A percentile compares a stretch with the other conserved stretches of the same genome.
These are phyloP conservation scores for Annulohypoxylon stygium DNA, from an alignment of 495 filamentous ascomycete species.

Conservation along the genomic window DNA sequence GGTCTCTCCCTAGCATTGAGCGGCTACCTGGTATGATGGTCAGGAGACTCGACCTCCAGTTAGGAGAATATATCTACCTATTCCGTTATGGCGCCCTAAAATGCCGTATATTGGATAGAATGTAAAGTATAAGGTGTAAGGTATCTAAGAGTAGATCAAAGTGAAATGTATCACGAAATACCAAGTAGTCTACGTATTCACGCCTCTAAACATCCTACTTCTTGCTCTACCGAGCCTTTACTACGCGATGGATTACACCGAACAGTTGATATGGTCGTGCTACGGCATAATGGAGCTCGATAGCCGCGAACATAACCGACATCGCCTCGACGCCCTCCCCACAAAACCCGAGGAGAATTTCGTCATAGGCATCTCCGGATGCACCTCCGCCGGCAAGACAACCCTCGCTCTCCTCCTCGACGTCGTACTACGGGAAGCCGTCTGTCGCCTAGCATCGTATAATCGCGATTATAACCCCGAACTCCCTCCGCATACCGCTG, in stretches of 20 bases:
- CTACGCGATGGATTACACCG: conserved; percentile 16
- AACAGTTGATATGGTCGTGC: conserved; percentile 15
- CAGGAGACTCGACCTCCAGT: conserved; percentile 5
- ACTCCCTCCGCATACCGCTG: not conserved
- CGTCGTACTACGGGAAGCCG: not conserved
- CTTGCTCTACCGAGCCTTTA: not conserved
- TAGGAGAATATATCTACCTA: not conserved
- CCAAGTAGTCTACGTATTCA: not conserved
- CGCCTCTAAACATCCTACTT: not conserved
- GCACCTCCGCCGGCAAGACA: conserved; percentile 24
- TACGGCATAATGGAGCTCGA: conserved; percentile 14
- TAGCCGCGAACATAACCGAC: not conserved
- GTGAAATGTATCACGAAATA: not conserved
- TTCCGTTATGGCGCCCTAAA: not conserved
- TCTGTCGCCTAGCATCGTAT: not conserved
- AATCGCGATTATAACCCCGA: not conserved
- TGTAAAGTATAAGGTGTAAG: not conserved
- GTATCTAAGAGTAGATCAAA: not conserved
- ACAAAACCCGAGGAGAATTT: conserved; percentile 4
- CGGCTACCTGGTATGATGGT: conserved; percentile 6
- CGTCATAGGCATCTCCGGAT: conserved; percentile 21
- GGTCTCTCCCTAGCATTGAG: not conserved
- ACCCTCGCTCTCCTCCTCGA: conserved; percentile 25
- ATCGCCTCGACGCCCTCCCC: not conserved
- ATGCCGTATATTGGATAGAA: not conserved